Percentiles rank a stretch among this genome's conserved stretches.
These are phyloP conservation scores for Sporopachydermia quercuum DNA, from an alignment of 805 yeast genomes.

Conservation along the genomic window DNA sequence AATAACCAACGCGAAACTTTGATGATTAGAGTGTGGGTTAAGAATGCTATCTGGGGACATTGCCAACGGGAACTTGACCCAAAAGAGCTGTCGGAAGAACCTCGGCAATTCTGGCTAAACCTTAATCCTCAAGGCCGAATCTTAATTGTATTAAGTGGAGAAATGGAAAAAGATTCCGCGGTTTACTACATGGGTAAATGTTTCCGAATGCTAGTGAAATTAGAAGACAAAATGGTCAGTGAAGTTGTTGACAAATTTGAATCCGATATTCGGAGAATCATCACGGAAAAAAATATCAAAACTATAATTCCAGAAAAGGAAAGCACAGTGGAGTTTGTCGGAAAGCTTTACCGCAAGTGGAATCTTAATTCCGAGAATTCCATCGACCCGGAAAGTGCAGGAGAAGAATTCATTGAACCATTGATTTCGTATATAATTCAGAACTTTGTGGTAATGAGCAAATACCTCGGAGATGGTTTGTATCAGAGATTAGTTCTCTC, in stretches of 20 bases:
- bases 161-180: conserved; percentile 68
- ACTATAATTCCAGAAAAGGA: too few relatives aligned
- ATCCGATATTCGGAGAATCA: conserved; percentile 33
- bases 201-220: conserved; percentile 45
- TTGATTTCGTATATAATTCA: neutral
- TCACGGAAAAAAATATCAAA: conserved; percentile 6
- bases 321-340: too few relatives aligned
- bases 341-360: too few relatives aligned
- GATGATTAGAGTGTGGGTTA: neutral
- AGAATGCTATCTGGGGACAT: neutral
- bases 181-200: conserved; percentile 69
- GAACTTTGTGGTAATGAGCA: neutral
- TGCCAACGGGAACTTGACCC: neutral
- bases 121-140: conserved; percentile 58
- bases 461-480: neutral
- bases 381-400: conserved; percentile 2
- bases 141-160: conserved; percentile 54
- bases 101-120: conserved; percentile 28
- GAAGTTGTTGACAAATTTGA: conserved; percentile 63
- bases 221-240: conserved; percentile 52
- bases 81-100: neutral
- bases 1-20: too few relatives aligned
- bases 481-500: neutral
- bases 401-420: conserved; percentile 5
- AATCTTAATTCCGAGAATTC: neutral